phyloP scores from a whole-genome alignment of 257 asterid genomes.

The Penstemon newberryi region DNA sequence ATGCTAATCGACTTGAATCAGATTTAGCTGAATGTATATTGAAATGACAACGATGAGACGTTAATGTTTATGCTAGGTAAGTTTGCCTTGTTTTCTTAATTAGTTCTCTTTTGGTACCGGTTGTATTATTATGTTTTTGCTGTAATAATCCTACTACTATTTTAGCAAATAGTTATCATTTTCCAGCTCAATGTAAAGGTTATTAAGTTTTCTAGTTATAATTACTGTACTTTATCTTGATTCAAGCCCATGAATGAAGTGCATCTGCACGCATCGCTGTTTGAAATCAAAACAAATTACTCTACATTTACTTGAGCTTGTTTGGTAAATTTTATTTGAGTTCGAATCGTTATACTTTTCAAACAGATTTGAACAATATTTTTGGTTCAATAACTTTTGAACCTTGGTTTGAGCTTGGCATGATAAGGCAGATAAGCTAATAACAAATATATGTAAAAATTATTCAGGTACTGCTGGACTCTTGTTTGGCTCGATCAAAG shows the following conservation, averaged over 20 bases:
- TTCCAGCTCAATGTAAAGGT: not conserved
- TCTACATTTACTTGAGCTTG: too few relatives aligned
- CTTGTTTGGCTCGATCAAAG: too few relatives aligned
- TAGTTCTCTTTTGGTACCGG: constrained; percentile 21
- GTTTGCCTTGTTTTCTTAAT: constrained; percentile 5
- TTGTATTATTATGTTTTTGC: constrained; percentile 21
- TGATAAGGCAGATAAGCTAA: too few relatives aligned
- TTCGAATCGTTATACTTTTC: too few relatives aligned
- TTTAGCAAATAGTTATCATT: not conserved
- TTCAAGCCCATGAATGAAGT: not conserved
- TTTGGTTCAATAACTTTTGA: too few relatives aligned
- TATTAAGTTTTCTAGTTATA: not conserved
- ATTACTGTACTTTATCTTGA: not conserved
- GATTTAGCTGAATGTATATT: constrained; percentile 18
- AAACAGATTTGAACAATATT: too few relatives aligned
- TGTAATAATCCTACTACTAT: constrained; percentile 28
- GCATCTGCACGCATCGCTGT: too few relatives aligned
- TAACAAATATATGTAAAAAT: too few relatives aligned
- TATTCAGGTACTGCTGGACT: too few relatives aligned
- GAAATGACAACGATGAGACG: constrained; percentile 8
- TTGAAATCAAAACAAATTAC: too few relatives aligned
- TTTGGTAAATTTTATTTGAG: too few relatives aligned
- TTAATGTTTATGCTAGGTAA: constrained; percentile 18
- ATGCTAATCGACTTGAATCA: constrained; percentile 27
- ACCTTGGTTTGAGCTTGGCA: too few relatives aligned